Evolutionary conservation across 2,329 filamentous ascomycete genomes (phyloP), one percentile per base, ranked within the genome.

Genomic region (Diaporthe vexans): DNA sequence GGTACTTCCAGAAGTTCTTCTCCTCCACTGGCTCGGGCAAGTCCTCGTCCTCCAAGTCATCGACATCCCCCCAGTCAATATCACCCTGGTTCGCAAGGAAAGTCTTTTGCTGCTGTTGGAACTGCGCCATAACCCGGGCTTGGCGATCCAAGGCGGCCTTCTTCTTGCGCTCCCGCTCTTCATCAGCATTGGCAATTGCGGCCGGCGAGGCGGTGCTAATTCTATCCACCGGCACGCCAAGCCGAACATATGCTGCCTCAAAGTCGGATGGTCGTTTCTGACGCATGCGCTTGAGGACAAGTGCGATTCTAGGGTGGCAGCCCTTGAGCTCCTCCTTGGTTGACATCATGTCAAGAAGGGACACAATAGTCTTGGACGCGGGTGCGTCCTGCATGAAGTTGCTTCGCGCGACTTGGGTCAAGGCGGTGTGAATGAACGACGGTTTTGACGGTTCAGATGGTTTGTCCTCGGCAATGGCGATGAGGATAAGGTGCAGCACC

Each of bases 61-160:
- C 94, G 68, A 95, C 90, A 75, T 97, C 94, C 19, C 94, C 95
- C 94, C 95, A 98, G 82, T 98, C 94, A 75, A 98, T 90, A 56
- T 92, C 89, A n/a, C 91, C 93, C 82, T 98, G 95, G 77, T 93
- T 97, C 73, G 94, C 93, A 85, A 99, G 86, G 84, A 99, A 99
- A 79, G 91, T 97, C 84, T 97, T 96, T 81, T 98, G 97, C 81
- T 99, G 96, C 81, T 98, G 94, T 82, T 98, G 97, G 84, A 99
- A 98, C 81, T 98, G 95, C 1, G 95, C 97, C 95, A 99, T 98
- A 43, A 99, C 95, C 80, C 92, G 94, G 2, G 95, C 95, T 83
- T 98, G 95, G 29, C 97, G 91, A 78, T 95, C 96, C 54, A 95
- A 85, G 0, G 97, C 97, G 70, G 96, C 94, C 83, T 94, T 94